Evolutionary conservation across 805 yeast species (phyloP).

Genomic region (Vanderwaltozyma yarrowii): DNA sequence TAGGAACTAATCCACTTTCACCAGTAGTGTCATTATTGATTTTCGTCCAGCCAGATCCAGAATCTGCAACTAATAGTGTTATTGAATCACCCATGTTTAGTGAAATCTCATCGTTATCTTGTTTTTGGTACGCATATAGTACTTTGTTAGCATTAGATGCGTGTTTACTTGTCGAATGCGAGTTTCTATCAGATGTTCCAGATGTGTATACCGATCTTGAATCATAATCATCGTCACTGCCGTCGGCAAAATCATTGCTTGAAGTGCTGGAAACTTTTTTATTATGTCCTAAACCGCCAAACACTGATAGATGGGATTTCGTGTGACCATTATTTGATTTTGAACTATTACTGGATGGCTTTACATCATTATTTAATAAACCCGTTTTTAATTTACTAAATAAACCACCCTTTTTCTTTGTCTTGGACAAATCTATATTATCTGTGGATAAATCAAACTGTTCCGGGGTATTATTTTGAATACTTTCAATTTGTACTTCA

Average conservation of each 20-base stretch:
- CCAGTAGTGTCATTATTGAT: constrained; percentile 41
- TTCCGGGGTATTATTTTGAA: constrained; percentile 66
- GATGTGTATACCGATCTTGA: neutral
- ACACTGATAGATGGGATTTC: neutral
- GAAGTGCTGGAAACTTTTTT: constrained; percentile 1
- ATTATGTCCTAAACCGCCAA: constrained; percentile 1
- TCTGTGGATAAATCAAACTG: constrained; percentile 58
- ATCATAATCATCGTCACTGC: neutral
- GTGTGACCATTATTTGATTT: neutral
- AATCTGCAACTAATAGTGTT: constrained; percentile 54
- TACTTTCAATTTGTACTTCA: constrained; percentile 85
- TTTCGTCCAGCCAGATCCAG: constrained; percentile 89
- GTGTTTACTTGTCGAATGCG: neutral
- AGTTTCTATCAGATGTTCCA: neutral
- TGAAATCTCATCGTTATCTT: constrained; percentile 67
- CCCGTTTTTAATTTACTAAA: constrained; percentile 31
- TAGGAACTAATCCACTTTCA: constrained; percentile 71
- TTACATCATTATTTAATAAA: constrained; percentile 6
- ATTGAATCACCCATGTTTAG: constrained; percentile 53
- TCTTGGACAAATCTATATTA: constrained; percentile 33
- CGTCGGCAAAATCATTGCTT: neutral
- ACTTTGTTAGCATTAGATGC: constrained; percentile 34
- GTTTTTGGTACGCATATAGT: constrained; percentile 52
- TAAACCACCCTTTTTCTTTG: constrained; percentile 53
- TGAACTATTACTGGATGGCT: neutral